Evolutionary conservation across 1,284 basidiomycete genomes (phyloP), one percentile per base, ranked within the genome.

Genomic region (Puccinia triticina): DNA sequence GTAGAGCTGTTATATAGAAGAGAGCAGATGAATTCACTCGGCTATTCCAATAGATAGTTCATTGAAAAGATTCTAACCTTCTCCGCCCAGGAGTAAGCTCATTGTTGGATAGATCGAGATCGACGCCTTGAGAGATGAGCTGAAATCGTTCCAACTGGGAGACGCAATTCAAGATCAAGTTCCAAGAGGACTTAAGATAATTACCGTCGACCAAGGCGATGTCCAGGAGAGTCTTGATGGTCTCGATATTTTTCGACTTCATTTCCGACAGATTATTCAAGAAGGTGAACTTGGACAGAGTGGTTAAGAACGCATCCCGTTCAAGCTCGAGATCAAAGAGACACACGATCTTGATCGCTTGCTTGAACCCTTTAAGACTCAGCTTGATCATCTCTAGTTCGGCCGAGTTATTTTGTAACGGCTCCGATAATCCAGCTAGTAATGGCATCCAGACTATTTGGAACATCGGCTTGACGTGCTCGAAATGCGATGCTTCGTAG

Each of bases 171-270:
- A 98, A 88, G 43, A 98, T 94, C 84, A 98, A 95, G 84, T 93
- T 92, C 96, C 96, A 98, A n/a, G 93, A 94, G 0, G 92, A 92
- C 88, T 95, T 96, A 82, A 98, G 90, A 86, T 95, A 92, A 86
- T 96, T 97, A 84, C 96, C 96, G 86, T 98, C 95, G 18, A 91
- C 92, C 61, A 96, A 92, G 10, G 96, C 96, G 71, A 98, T 91
- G 86, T 98, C 96, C 34, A 98, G 88, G 82, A 98, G 89, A 2
- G 94, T 89, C 88, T 97, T 98, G 88, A 98, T 97, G 1, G 96
- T 96, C 86, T 98, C 96, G 91, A 98, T 96, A 86, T 98, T 98
- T 89, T 98, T 98, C 55, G 94, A 90, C 88, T 95, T 96, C 96
- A 98, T 98, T 89, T 98, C 96, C 79, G 94, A 94, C 11, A 98